These are phyloP conservation scores for Babesia microti DNA, from an alignment of 169 alveolate genomes.

Conservation along the genomic window DNA sequence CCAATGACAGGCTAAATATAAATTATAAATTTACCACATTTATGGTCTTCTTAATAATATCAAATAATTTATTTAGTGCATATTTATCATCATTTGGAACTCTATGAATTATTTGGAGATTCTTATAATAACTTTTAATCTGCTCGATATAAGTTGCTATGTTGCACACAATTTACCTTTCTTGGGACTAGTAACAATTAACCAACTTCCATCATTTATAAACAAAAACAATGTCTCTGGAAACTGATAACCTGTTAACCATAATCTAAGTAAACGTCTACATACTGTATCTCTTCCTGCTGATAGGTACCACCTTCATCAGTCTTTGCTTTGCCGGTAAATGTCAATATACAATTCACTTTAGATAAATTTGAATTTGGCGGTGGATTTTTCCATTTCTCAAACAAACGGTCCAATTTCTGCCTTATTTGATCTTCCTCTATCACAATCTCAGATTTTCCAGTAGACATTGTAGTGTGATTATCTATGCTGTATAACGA, in stretches of 20 bases:
- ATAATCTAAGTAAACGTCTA: conserved; percentile 42
- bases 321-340: conserved; percentile 42
- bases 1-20: conserved; percentile 24
- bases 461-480: too few species aligned
- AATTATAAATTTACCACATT: neutral
- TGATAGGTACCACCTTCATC: conserved; percentile 42
- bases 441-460: too few species aligned
- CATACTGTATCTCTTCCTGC: conserved; percentile 45
- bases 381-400: too few species aligned
- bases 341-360: conserved; percentile 25
- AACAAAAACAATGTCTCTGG: conserved; percentile 76
- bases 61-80: conserved; percentile 8
- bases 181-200: conserved; percentile 71
- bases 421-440: too few species aligned
- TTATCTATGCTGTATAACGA: too few species aligned
- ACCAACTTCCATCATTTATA: conserved; percentile 53
- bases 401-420: too few species aligned
- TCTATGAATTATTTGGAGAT: conserved; percentile 24
- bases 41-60: conserved; percentile 1
- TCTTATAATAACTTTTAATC: conserved; percentile 19
- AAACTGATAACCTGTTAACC: conserved; percentile 80
- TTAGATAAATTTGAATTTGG: too few species aligned
- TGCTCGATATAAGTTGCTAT: conserved; percentile 44
- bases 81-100: conserved; percentile 23
- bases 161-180: conserved; percentile 41